Evolutionary conservation across 345 rosid genomes (phyloP).

Genomic region (Toxicodendron radicans): DNA sequence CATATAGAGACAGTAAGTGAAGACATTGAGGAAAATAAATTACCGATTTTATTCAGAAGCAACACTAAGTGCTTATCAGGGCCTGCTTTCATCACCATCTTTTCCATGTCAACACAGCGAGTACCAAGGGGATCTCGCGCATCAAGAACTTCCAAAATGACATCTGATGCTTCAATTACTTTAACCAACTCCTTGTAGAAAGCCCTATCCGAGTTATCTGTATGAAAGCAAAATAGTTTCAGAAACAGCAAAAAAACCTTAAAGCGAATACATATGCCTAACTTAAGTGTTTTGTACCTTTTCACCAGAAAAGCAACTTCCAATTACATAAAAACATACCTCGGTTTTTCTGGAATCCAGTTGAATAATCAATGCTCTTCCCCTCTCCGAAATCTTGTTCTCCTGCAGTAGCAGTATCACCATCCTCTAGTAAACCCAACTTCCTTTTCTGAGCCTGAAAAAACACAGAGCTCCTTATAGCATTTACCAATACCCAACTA

Average conservation of each 20-base stretch:
- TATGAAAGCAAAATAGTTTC: constrained; percentile 14
- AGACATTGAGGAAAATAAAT: neutral
- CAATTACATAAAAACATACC: constrained; percentile 41
- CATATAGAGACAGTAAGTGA: neutral
- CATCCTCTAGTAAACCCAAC: constrained; percentile 63
- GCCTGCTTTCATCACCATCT: constrained; percentile 82
- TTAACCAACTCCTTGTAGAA: constrained; percentile 95
- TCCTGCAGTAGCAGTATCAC: constrained; percentile 27
- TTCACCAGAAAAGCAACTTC: neutral
- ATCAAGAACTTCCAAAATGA: constrained; percentile 93
- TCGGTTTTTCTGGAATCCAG: constrained; percentile 40
- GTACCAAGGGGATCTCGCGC: constrained; percentile 95
- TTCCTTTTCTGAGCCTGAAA: constrained; percentile 74
- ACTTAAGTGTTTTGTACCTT: neutral
- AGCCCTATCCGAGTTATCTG: constrained; percentile 86
- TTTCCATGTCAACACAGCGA: constrained; percentile 93
- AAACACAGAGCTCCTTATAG: neutral
- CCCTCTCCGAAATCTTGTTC: constrained; percentile 32
- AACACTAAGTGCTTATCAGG: constrained; percentile 79
- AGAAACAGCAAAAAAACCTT: neutral
- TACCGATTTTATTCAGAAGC: constrained; percentile 91
- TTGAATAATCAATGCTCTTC: constrained; percentile 25
- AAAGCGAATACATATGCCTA: neutral
- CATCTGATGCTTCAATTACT: constrained; percentile 89
- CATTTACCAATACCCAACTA: neutral